Evolutionary conservation across 2,329 filamentous ascomycete genomes (phyloP).

Genomic region (Cyphellophora europaea): DNA sequence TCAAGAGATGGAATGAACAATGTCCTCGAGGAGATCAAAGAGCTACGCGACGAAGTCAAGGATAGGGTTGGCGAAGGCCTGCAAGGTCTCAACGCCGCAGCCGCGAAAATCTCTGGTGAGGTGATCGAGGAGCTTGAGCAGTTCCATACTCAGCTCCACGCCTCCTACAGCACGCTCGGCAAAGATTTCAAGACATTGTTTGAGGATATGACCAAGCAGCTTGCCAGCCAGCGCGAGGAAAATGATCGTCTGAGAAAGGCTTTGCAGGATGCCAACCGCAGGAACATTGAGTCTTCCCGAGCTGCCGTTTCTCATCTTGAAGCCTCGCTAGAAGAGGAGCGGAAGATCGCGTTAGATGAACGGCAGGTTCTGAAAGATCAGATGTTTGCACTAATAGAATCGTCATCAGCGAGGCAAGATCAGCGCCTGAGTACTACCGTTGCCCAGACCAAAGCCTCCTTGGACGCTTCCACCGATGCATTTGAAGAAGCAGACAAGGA

Average conservation of each 20-base stretch:
- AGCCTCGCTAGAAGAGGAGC: conserved; percentile 66
- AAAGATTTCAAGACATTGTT: conserved; percentile 81
- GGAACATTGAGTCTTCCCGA: conserved; percentile 59
- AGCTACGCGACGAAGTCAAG: conserved; percentile 82
- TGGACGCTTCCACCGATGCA: conserved; percentile 53
- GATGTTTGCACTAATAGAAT: conserved; percentile 66
- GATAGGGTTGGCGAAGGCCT: conserved; percentile 74
- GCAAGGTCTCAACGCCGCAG: conserved; percentile 70
- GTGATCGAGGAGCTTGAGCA: conserved; percentile 74
- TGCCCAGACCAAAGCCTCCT: conserved; percentile 51
- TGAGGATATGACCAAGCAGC: conserved; percentile 65
- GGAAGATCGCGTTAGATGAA: conserved; percentile 61
- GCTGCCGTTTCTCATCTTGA: conserved; percentile 58
- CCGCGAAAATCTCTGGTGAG: conserved; percentile 80
- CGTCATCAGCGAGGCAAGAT: conserved; percentile 66
- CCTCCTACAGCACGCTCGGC: conserved; percentile 74
- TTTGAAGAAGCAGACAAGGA: conserved; percentile 57
- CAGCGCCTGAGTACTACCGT: conserved; percentile 58
- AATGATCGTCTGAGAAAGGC: conserved; percentile 64
- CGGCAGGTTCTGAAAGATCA: conserved; percentile 64
- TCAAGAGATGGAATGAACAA: conserved; percentile 80
- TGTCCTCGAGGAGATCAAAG: conserved; percentile 86
- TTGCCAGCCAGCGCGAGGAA: conserved; percentile 68
- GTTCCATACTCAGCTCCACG: conserved; percentile 75
- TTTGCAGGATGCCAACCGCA: conserved; percentile 59